Evolutionary conservation across 208 protist species (phyloP).

Genomic region (Tritrichomonas foetus): DNA sequence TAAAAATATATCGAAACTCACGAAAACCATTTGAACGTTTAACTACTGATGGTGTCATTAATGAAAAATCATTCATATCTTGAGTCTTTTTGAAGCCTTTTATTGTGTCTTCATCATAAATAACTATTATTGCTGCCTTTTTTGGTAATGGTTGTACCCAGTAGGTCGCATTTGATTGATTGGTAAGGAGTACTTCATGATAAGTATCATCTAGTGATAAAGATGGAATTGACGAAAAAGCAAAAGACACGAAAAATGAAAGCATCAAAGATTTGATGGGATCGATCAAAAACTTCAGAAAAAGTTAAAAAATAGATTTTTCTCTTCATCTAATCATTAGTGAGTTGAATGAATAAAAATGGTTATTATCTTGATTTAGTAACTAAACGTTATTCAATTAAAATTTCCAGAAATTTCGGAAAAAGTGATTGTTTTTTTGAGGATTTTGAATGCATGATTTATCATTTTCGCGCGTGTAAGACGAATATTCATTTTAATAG

Average conservation of each 20-base stretch:
- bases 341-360: background rate
- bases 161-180: background rate
- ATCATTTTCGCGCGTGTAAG: no score
- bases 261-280: background rate
- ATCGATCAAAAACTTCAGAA: background rate
- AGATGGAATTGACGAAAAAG: background rate
- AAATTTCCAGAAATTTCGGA: background rate
- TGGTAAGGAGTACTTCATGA: background rate
- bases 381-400: background rate
- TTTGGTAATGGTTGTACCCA: background rate
- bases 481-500: no score
- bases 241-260: background rate
- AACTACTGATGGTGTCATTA: background rate
- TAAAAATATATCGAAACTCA: no score
- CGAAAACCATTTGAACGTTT: background rate
- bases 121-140: background rate
- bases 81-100: background rate
- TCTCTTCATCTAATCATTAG: background rate
- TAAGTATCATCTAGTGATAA: constrained; percentile 21
- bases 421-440: no score
- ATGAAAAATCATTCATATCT: background rate
- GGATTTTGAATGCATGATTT: no score
- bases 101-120: background rate
- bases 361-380: background rate
- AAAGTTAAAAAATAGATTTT: background rate